phyloP scores from a whole-genome alignment of 1,284 basidiomycete species.

The Fomitopsis pinicola region DNA sequence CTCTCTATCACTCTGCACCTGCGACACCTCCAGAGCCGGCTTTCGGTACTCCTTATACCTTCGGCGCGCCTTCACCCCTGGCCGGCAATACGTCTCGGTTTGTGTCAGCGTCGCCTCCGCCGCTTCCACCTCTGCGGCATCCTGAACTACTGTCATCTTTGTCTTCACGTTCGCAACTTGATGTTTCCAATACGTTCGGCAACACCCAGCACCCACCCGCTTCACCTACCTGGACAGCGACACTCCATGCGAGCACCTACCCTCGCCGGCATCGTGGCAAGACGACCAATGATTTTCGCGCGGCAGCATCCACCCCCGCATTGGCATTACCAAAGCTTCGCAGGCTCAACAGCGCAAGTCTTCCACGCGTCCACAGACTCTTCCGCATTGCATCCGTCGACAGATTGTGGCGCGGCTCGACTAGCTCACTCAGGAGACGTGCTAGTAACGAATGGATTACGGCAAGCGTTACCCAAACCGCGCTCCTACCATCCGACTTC shows the following conservation, averaged over 20 bases:
- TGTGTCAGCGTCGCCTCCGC: constrained; percentile 31
- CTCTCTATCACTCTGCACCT: constrained; percentile 17
- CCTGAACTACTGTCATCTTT: constrained; percentile 36
- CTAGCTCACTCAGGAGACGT: constrained; percentile 19
- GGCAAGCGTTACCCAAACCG: constrained; percentile 22
- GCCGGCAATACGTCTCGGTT: neutral
- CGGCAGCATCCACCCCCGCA: constrained; percentile 7
- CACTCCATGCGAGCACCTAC: constrained; percentile 16
- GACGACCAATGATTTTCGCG: constrained; percentile 4
- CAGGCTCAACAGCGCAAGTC: constrained; percentile 17
- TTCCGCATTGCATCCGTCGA: constrained; percentile 13
- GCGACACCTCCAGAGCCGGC: constrained; percentile 6
- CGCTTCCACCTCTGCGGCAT: constrained; percentile 48
- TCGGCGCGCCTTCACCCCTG: constrained; percentile 32
- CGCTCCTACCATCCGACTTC: constrained; percentile 21
- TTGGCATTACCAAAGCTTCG: constrained; percentile 14
- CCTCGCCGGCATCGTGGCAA: constrained; percentile 17
- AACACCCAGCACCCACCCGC: neutral
- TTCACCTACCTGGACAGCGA: constrained; percentile 6
- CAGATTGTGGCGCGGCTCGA: neutral
- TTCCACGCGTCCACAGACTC: constrained; percentile 21
- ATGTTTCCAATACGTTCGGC: constrained; percentile 9
- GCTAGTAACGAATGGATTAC: constrained; percentile 39
- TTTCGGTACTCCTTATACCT: constrained; percentile 36
- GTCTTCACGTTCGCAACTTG: constrained; percentile 12